Evolutionary conservation across 2,329 filamentous ascomycete species (phyloP).

Genomic region (Curvularia sp.): DNA sequence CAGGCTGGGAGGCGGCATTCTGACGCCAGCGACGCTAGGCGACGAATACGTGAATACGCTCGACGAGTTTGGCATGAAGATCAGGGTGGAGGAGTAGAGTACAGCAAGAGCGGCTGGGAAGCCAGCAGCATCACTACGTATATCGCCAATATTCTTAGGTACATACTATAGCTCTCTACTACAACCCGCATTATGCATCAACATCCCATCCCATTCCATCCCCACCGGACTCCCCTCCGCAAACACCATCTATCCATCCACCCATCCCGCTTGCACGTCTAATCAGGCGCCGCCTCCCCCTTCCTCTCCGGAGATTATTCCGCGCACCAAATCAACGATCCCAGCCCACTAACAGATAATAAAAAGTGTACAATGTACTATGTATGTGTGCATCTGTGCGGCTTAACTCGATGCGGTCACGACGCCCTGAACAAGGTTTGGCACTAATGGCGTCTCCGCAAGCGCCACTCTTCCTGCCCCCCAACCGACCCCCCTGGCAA

Average conservation of each 20-base stretch:
- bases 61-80: conserved; percentile 66
- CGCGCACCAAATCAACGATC: not conserved
- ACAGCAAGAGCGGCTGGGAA: not conserved
- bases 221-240: too few relatives aligned
- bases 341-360: not conserved
- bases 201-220: too few relatives aligned
- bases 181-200: too few relatives aligned
- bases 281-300: not conserved
- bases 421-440: not conserved
- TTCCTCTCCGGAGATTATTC: not conserved
- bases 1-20: conserved; percentile 69
- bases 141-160: too few relatives aligned
- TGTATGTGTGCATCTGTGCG: not conserved
- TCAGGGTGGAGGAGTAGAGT: conserved; percentile 44
- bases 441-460: not conserved
- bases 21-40: conserved; percentile 76
- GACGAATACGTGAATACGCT: conserved; percentile 71
- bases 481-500: too few relatives aligned
- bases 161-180: too few relatives aligned
- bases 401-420: not conserved
- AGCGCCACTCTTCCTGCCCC: too few relatives aligned
- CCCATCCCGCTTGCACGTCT: not conserved
- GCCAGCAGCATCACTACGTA: too few relatives aligned
- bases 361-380: not conserved
- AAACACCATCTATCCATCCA: too few relatives aligned